Percentiles rank a stretch among this genome's conserved stretches.
phyloP scores from a whole-genome alignment of 73 alveolate genomes.

The Breviolum minutum region DNA sequence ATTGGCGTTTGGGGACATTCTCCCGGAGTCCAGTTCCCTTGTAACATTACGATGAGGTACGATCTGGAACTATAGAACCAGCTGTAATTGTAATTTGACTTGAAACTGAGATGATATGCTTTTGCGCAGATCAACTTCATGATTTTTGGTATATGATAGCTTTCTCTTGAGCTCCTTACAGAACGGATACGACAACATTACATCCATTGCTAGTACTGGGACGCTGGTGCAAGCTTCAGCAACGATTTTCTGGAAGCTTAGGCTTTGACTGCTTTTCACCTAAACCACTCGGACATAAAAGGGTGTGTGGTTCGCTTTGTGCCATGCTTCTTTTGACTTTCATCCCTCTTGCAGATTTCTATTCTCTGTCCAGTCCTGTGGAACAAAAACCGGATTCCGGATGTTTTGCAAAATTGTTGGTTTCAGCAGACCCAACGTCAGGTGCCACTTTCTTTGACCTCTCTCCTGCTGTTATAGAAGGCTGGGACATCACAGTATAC shows the following conservation, averaged over 20 bases:
- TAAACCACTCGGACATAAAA: background rate
- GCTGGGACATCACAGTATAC: background rate
- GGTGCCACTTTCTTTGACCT: conserved; percentile 98
- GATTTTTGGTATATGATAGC: too few relatives aligned
- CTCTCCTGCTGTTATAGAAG: conserved; percentile 96
- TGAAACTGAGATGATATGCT: too few relatives aligned
- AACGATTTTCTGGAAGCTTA: background rate
- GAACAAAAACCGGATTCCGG: background rate
- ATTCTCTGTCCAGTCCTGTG: background rate
- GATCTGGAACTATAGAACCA: too few relatives aligned
- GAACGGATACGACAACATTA: too few relatives aligned
- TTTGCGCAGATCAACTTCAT: too few relatives aligned
- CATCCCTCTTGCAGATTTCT: background rate
- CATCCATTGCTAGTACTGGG: background rate
- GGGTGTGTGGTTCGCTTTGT: background rate
- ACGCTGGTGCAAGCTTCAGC: background rate
- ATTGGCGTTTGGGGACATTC: background rate
- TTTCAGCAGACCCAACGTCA: background rate
- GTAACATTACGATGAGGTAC: background rate
- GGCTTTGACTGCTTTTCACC: conserved; percentile 11
- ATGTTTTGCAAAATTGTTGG: background rate
- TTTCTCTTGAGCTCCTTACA: too few relatives aligned
- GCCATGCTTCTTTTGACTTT: background rate
- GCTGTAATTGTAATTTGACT: too few relatives aligned
- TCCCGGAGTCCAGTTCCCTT: background rate